Base-by-base conservation (phyloP, 495 filamentous ascomycete genomes). In the Daldinia decipiens region DNA sequence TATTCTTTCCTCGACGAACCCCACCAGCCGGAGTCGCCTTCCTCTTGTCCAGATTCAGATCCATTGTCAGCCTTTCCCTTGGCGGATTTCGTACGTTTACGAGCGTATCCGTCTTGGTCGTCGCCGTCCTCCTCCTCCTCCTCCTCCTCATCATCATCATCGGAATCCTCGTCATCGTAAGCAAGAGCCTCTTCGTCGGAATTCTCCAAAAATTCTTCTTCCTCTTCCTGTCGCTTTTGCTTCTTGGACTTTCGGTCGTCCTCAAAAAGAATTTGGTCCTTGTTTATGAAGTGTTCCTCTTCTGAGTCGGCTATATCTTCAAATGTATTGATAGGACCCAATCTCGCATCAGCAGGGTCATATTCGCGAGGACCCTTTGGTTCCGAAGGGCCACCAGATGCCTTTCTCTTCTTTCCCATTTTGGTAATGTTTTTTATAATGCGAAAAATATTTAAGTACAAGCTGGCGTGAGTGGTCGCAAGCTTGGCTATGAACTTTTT, bases 101-200 rank as follows among this genome's bases (percentile, higher is more conserved):
- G 67, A 27, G 45, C 27, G 53, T 67, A 9, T 19, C 59, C 53
- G 56, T 75, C 62, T 65, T 76, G 65, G 21, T 77, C 75, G 32
- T 76, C 75, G 5, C 85, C 82, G 21, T 83, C 82, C 13, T 85
- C n/a, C n/a, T n/a, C n/a, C n/a, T n/a, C n/a, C n/a, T n/a, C n/a
- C n/a, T n/a, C n/a, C n/a, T n/a, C n/a, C n/a, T n/a, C n/a, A n/a
- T n/a, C 83, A 29, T 88, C 84, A 31, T 88, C 84, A 11, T 83
- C 80, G 12, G 84, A 82, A 15, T 87, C 86, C 24, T 84, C 86
- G 38, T 82, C 80, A 27, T 85, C 86, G 69, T 93, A 90, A 39
- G 84, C 89, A 54, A 94, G 79, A 6, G 97, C 86, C 80, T 97
- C 95, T 78, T 98, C 94, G 74, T 97, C 95, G n/a, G 92, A 95